These are phyloP conservation scores for Penicillium paneum DNA, from an alignment of 2,329 filamentous ascomycete species.

Conservation along the genomic window DNA sequence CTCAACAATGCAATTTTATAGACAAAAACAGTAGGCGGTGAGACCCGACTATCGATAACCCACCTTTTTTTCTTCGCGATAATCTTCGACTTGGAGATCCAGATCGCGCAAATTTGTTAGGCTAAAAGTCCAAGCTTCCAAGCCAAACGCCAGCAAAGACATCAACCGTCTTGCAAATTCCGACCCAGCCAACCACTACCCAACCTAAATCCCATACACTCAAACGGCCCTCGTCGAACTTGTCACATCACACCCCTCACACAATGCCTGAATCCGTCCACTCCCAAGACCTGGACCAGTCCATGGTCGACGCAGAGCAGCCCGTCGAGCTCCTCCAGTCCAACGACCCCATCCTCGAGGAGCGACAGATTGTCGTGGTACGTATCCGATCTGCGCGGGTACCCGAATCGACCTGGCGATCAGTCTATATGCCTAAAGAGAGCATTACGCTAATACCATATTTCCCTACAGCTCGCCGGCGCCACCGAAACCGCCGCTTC, in stretches of 20 bases:
- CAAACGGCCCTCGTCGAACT: not conserved
- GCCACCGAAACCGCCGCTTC: constrained; percentile 83
- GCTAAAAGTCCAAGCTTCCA: not conserved
- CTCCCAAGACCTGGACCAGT: constrained; percentile 37
- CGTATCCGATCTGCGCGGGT: constrained; percentile 18
- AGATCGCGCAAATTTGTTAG: constrained; percentile 3
- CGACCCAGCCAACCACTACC: not conserved
- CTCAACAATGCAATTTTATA: not conserved
- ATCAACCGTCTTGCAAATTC: not conserved
- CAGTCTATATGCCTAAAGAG: not conserved
- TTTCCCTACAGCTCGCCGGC: constrained; percentile 67
- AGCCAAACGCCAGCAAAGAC: not conserved
- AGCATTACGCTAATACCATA: not conserved
- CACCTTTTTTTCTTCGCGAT: constrained; percentile 25
- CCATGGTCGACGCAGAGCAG: constrained; percentile 39
- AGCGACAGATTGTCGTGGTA: constrained; percentile 63
- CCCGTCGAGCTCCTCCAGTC: not conserved
- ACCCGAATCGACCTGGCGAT: not conserved
- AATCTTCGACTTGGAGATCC: constrained; percentile 2
- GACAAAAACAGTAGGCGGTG: constrained; percentile 20
- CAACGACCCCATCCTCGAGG: constrained; percentile 25
- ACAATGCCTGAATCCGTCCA: constrained; percentile 41
- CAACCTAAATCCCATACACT: not conserved
- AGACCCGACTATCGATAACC: constrained; percentile 22
- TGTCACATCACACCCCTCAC: not conserved